Evolutionary conservation across 2,329 filamentous ascomycete genomes (phyloP).

Genomic region (Aspergillus neoniger): DNA sequence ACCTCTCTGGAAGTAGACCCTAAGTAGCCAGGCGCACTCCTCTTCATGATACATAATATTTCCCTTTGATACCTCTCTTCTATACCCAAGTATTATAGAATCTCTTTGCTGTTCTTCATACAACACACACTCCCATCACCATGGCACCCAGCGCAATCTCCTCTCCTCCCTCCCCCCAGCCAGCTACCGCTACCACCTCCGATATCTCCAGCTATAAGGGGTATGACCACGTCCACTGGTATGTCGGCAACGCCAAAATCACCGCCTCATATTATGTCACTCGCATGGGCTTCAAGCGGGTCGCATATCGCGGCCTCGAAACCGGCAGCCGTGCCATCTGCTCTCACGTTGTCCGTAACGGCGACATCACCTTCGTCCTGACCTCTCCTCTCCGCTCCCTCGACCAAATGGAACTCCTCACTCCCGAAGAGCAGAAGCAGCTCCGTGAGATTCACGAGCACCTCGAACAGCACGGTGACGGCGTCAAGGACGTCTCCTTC

Average conservation of each 20-base stretch:
- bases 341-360: conserved; percentile 67
- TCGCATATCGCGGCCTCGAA: conserved; percentile 86
- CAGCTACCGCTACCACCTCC: conserved; percentile 18
- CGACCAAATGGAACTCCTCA: conserved; percentile 61
- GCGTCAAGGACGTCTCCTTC: conserved; percentile 92
- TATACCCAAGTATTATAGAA: background rate
- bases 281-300: conserved; percentile 78
- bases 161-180: conserved; percentile 23
- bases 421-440: conserved; percentile 61
- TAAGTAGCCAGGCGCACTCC: background rate
- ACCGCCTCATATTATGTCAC: conserved; percentile 84
- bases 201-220: conserved; percentile 61
- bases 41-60: background rate
- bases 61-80: background rate
- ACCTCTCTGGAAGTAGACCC: background rate
- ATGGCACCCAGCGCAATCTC: conserved; percentile 39
- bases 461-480: conserved; percentile 85
- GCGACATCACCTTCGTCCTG: conserved; percentile 46
- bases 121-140: background rate
- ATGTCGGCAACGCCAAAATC: conserved; percentile 95
- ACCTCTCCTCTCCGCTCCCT: conserved; percentile 57
- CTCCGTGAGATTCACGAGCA: conserved; percentile 78
- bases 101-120: background rate
- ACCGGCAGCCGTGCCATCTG: conserved; percentile 79
- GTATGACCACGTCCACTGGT: conserved; percentile 95